Base-by-base conservation (phyloP, 2,329 filamentous ascomycete species). In the Verticillium klebahnii region DNA sequence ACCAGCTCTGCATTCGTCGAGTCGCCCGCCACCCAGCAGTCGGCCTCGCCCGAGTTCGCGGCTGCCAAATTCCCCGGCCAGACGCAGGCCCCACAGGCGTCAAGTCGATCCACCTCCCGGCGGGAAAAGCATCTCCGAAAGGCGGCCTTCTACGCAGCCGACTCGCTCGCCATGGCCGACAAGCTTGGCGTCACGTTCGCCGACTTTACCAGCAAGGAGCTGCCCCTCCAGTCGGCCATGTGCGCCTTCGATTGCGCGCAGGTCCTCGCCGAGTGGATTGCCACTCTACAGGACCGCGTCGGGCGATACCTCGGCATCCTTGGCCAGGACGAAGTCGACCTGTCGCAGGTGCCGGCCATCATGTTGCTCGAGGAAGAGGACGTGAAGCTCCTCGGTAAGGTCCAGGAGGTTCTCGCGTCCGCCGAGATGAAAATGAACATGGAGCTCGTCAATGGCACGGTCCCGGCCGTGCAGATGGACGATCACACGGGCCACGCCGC, bases 321-420 rank as follows among this genome's bases (percentile, higher is more conserved):
- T 1, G 94, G 94, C 14, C 89, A 90, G 62, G 91, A 96, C 65
- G 84, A 90, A 0, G 85, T 95, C 37, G 92, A 97, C 69, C 83
- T 92, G 59, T 81, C 82, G 0, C 89, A 93, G 67, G 90, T 96
- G 8, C 92, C 93, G 2, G 92, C 89, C 2, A 90, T 96, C 61
- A 92, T 97, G 86, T 84, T 97, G 4, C 82, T 98, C 1, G 93
- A 97, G 70, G 91, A 95, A 19, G 94, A 98, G 71, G 94, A 99
- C 67, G 85, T 90, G 66, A 94, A 94, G 74, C 81, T 98, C 2
- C 78, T 98, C 7, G 82, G 85, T 55, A 97, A 96, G 77, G 87
- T 97, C 29, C 85, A 90, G 67, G 89, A 92, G 65, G 89, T 98
- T 11, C 78, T 97, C 50, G 79, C 83, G 39, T 89, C 86, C 64